These are phyloP conservation scores for Colletotrichum tropicicola DNA, from an alignment of 2,329 filamentous ascomycete genomes.

Conservation along the genomic window DNA sequence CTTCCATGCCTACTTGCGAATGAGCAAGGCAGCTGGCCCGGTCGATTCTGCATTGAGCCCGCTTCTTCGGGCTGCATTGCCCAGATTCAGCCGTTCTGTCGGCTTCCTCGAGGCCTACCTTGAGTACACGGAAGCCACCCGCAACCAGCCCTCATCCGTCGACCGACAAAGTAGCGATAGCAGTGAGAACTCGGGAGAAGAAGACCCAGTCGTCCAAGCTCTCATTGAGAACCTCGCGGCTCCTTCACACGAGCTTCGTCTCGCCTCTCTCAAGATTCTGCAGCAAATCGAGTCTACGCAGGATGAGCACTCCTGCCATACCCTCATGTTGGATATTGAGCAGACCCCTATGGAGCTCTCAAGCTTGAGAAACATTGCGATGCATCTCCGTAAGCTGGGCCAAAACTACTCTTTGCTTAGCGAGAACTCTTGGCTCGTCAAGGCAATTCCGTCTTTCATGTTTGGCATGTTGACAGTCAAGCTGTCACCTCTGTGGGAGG, in stretches of 20 bases:
- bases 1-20: constrained; percentile 76
- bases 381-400: constrained; percentile 84
- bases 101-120: constrained; percentile 73
- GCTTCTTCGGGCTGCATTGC: constrained; percentile 71
- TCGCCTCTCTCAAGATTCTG: constrained; percentile 78
- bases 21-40: constrained; percentile 66
- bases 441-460: constrained; percentile 81
- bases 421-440: constrained; percentile 71
- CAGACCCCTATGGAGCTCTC: constrained; percentile 80
- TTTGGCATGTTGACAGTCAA: constrained; percentile 91
- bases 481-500: constrained; percentile 87
- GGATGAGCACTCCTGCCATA: constrained; percentile 60
- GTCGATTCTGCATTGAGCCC: constrained; percentile 71
- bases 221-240: constrained; percentile 79
- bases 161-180: constrained; percentile 43
- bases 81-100: constrained; percentile 70
- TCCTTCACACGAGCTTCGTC: constrained; percentile 77
- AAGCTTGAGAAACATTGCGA: constrained; percentile 79
- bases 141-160: constrained; percentile 20
- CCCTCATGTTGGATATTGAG: constrained; percentile 81
- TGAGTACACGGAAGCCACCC: constrained; percentile 58
- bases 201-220: constrained; percentile 69
- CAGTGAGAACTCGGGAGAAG: constrained; percentile 51
- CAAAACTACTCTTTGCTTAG: constrained; percentile 68
- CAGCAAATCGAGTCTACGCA: constrained; percentile 63